Percentiles rank a stretch among this genome's conserved stretches.
These are phyloP conservation scores for Samsoniella hepiali DNA, from an alignment of 2,329 filamentous ascomycete species.

Conservation along the genomic window DNA sequence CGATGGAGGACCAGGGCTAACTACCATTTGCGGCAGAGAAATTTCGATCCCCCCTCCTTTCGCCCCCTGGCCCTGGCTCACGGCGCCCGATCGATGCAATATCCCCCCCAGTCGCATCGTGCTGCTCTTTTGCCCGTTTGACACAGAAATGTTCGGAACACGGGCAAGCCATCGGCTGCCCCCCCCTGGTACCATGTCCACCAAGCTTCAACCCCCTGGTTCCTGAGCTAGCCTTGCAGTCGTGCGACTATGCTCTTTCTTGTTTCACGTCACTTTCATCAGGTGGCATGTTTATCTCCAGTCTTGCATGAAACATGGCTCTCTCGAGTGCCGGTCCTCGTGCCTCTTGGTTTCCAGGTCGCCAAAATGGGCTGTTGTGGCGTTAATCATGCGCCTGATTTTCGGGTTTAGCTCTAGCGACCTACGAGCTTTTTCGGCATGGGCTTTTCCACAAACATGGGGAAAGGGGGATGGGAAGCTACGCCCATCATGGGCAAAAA, in stretches of 20 bases:
- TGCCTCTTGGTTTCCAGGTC: background rate
- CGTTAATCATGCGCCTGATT: background rate
- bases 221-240: background rate
- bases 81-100: constrained; percentile 1
- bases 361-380: background rate
- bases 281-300: background rate
- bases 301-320: background rate
- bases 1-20: background rate
- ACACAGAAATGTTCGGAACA: background rate
- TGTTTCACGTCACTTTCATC: background rate
- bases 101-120: background rate
- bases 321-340: background rate
- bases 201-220: background rate
- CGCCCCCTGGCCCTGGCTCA: background rate
- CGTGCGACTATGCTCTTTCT: background rate
- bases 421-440: background rate
- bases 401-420: background rate
- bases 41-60: background rate
- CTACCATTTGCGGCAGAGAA: background rate
- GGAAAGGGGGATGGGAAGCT: background rate
- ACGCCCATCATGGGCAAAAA: background rate
- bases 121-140: background rate
- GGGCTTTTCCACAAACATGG: background rate
- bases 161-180: background rate
- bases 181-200: background rate